Conservation (phyloP, 305 asterid genomes). For the Fraxinus sp. region DNA sequence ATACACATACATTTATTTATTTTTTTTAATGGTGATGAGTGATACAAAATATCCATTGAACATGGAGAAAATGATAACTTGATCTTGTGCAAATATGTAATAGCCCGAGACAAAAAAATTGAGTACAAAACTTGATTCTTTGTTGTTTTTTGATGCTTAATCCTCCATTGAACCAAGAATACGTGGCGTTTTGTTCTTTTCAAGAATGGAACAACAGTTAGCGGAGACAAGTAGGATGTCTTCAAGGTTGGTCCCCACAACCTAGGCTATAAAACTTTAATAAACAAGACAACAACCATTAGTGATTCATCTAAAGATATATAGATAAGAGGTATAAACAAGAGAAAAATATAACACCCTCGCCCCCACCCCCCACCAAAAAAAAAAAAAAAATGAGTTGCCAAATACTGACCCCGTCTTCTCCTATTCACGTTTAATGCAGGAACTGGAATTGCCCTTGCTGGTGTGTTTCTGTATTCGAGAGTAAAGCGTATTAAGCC, state of each 20-base stretch:
- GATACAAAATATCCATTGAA: background rate
- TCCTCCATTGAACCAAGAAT: background rate
- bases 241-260: slow-evolving; percentile 42
- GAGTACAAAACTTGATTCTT: background rate
- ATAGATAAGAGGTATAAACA: slow-evolving; percentile 12
- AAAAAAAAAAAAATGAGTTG: background rate
- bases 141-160: slow-evolving; percentile 1
- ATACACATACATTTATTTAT: too few species aligned
- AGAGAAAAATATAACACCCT: background rate
- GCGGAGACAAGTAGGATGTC: slow-evolving; percentile 52
- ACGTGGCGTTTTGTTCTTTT: slow-evolving; percentile 27
- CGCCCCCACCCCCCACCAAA: too few species aligned
- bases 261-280: slow-evolving; percentile 23
- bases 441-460: slow-evolving; percentile 74
- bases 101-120: too few species aligned
- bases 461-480: slow-evolving; percentile 68
- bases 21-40: background rate
- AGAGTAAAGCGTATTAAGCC: slow-evolving; percentile 78
- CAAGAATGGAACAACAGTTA: slow-evolving; percentile 28
- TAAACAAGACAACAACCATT: slow-evolving; percentile 15
- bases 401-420: background rate
- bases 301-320: slow-evolving; percentile 19
- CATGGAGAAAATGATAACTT: background rate
- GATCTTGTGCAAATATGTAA: background rate
- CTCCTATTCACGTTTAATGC: slow-evolving; percentile 13